These are phyloP conservation scores for Sicyos edulis DNA, from an alignment of 306 rosid species.

Conservation along the genomic window DNA sequence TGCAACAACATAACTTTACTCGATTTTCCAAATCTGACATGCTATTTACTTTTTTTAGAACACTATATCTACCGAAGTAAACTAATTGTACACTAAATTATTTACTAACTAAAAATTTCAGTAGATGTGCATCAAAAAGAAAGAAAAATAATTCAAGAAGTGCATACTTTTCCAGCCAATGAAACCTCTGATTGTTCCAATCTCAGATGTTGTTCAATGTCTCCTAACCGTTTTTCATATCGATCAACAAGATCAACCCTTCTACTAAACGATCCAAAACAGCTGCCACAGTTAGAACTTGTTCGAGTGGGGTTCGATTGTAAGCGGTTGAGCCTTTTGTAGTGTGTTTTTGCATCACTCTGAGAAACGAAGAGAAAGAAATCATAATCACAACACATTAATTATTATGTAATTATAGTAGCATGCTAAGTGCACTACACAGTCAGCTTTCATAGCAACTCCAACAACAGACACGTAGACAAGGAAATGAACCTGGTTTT, in stretches of 20 bases:
- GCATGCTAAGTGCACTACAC: slow-evolving; percentile 12
- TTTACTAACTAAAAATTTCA: not conserved
- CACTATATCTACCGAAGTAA: not conserved
- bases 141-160: slow-evolving; percentile 21
- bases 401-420: not conserved
- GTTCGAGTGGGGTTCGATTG: slow-evolving; percentile 39
- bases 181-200: slow-evolving; percentile 59
- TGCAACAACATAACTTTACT: not conserved
- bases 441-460: slow-evolving; percentile 23
- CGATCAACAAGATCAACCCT: slow-evolving; percentile 46
- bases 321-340: slow-evolving; percentile 39
- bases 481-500: slow-evolving; percentile 3
- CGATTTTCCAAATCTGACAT: not conserved
- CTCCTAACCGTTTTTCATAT: slow-evolving; percentile 61
- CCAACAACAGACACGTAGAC: not conserved
- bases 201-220: slow-evolving; percentile 66
- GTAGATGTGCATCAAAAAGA: slow-evolving; percentile 16
- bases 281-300: slow-evolving; percentile 26
- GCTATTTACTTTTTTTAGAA: not conserved
- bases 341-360: slow-evolving; percentile 52
- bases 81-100: not conserved
- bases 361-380: slow-evolving; percentile 29
- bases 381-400: not conserved
- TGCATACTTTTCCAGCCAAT: slow-evolving; percentile 69
- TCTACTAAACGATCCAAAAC: slow-evolving; percentile 51